Evolutionary conservation across 2,329 filamentous ascomycete species (phyloP).

Genomic region (Ophiostoma montium): DNA sequence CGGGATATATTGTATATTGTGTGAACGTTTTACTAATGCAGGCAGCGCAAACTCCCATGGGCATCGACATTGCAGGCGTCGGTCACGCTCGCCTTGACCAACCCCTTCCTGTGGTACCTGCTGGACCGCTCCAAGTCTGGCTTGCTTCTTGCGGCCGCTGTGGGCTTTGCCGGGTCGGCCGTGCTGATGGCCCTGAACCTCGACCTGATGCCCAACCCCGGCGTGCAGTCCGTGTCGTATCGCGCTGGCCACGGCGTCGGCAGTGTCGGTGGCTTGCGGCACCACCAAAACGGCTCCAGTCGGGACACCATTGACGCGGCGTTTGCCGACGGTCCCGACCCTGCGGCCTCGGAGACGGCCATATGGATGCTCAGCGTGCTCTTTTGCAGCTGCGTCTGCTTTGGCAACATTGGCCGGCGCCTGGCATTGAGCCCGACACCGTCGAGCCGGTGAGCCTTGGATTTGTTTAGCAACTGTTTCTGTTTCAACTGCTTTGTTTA

Average conservation of each 20-base stretch:
- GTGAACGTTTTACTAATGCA: not conserved
- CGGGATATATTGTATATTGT: not conserved
- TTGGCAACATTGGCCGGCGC: conserved; percentile 84
- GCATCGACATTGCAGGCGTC: conserved; percentile 89
- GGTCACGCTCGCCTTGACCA: conserved; percentile 74
- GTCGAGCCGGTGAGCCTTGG: not conserved
- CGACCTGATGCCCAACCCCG: conserved; percentile 59
- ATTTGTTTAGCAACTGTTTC: no score
- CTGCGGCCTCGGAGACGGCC: conserved; percentile 37
- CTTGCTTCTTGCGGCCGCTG: conserved; percentile 60
- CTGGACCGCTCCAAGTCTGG: conserved; percentile 82
- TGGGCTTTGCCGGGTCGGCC: conserved; percentile 61
- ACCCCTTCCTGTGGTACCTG: conserved; percentile 90
- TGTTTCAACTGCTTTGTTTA: no score
- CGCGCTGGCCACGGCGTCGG: conserved; percentile 6
- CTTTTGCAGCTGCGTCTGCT: conserved; percentile 90
- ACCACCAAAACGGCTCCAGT: conserved; percentile 14
- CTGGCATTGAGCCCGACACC: conserved; percentile 37
- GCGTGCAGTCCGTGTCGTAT: conserved; percentile 18
- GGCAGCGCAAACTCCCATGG: conserved; percentile 78
- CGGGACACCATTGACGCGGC: not conserved
- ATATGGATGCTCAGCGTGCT: conserved; percentile 89
- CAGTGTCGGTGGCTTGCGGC: no score
- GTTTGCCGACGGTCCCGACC: conserved; percentile 6
- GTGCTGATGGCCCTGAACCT: conserved; percentile 63